Conservation (phyloP, 2,329 filamentous ascomycete species). For the Apiospora arundinis region DNA sequence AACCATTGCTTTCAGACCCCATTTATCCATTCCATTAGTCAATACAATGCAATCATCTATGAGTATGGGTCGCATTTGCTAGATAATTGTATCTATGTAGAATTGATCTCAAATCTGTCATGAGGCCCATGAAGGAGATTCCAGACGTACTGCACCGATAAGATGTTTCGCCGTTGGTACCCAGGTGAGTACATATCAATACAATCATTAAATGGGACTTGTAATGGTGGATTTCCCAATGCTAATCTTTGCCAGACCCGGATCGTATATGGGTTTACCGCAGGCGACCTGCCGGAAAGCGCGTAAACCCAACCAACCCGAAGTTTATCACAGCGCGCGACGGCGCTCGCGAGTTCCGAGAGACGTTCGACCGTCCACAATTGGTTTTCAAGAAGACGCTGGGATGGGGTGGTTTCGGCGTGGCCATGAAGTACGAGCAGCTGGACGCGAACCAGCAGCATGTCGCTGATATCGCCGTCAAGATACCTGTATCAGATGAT, state of each 20-base stretch:
- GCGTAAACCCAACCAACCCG: not conserved
- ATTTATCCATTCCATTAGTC: too few species aligned
- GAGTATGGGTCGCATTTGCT: too few species aligned
- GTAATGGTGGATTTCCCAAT: too few species aligned
- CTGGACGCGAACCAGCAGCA: not conserved
- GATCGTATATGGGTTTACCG: too few species aligned
- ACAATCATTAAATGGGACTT: not conserved
- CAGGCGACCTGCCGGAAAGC: not conserved
- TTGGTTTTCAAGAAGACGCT: not conserved
- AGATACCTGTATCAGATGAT: not conserved
- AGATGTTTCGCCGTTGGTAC: not conserved
- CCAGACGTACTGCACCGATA: not conserved
- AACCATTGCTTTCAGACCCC: too few species aligned
- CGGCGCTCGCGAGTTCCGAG: not conserved
- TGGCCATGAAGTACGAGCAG: constrained; percentile 6
- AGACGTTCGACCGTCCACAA: not conserved
- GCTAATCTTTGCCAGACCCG: not conserved
- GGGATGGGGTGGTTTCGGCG: not conserved
- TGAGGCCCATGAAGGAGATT: not conserved
- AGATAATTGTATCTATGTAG: too few species aligned
- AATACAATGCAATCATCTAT: too few species aligned
- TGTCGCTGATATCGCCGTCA: not conserved
- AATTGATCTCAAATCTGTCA: not conserved
- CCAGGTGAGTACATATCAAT: constrained; percentile 2
- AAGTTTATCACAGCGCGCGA: not conserved